phyloP scores from a whole-genome alignment of 1,284 basidiomycete genomes.

The Spongiforma sp. region DNA sequence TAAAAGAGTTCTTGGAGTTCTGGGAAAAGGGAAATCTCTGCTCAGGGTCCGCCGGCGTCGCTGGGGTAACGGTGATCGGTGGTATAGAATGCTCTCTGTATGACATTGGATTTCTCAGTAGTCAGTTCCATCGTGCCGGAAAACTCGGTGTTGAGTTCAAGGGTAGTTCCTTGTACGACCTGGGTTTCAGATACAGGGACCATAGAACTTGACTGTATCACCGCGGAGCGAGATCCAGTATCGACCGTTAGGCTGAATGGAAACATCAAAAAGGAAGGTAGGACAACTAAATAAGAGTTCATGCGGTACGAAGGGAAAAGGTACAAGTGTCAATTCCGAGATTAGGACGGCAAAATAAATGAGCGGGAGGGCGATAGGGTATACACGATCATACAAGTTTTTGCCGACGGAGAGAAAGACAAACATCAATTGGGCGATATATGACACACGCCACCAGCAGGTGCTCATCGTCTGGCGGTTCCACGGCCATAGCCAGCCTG shows the following conservation, averaged over 20 bases:
- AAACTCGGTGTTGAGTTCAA: slow-evolving; percentile 18
- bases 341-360: slow-evolving; percentile 9
- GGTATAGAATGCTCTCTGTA: slow-evolving; percentile 23
- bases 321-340: slow-evolving; percentile 8
- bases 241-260: too few species aligned
- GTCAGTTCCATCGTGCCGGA: slow-evolving; percentile 6
- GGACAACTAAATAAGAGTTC: too few species aligned
- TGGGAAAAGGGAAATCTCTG: slow-evolving; percentile 23
- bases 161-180: slow-evolving; percentile 12
- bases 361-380: too few species aligned
- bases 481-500: slow-evolving; percentile 85
- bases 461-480: slow-evolving; percentile 67
- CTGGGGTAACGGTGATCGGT: slow-evolving; percentile 50
- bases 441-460: neutral
- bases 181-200: slow-evolving; percentile 20
- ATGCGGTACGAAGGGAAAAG: slow-evolving; percentile 2
- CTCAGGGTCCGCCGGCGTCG: slow-evolving; percentile 46
- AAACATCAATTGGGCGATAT: slow-evolving; percentile 8
- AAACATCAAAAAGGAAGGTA: too few species aligned
- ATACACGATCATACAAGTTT: slow-evolving; percentile 35
- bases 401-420: slow-evolving; percentile 8
- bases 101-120: slow-evolving; percentile 2
- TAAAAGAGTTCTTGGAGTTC: slow-evolving; percentile 30
- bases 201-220: slow-evolving; percentile 25
- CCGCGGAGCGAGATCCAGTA: slow-evolving; percentile 33